phyloP scores from a whole-genome alignment of 2,329 filamentous ascomycete species.

The Hymenoscyphus fraxineus region DNA sequence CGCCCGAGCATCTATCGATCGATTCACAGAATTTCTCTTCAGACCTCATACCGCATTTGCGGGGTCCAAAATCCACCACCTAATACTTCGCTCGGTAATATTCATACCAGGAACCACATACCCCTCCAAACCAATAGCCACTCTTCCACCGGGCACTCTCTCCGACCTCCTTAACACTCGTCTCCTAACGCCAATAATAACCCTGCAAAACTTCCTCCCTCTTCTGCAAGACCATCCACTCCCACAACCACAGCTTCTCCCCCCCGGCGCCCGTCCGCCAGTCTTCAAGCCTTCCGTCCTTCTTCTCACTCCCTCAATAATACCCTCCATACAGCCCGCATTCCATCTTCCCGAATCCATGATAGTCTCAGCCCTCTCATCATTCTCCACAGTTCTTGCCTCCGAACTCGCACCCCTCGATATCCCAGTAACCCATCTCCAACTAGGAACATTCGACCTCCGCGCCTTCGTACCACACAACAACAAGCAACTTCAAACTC shows the following conservation, averaged over 20 bases:
- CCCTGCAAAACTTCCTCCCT: conserved; percentile 84
- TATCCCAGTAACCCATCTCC: conserved; percentile 80
- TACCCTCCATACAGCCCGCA: conserved; percentile 73
- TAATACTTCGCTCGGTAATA: conserved; percentile 75
- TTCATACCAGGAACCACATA: conserved; percentile 79
- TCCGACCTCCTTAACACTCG: conserved; percentile 91
- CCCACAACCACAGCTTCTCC: conserved; percentile 28
- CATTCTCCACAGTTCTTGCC: conserved; percentile 76
- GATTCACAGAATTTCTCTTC: conserved; percentile 68
- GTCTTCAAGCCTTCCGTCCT: conserved; percentile 62
- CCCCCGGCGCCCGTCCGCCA: conserved; percentile 40
- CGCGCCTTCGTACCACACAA: conserved; percentile 56
- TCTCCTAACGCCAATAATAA: conserved; percentile 82
- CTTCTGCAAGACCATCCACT: conserved; percentile 59
- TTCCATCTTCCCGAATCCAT: conserved; percentile 84
- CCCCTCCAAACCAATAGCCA: conserved; percentile 78
- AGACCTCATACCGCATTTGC: conserved; percentile 72
- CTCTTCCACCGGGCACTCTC: conserved; percentile 77
- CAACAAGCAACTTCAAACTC: conserved; percentile 28
- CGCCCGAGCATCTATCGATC: conserved; percentile 65
- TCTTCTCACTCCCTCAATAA: conserved; percentile 75
- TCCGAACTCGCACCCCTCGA: conserved; percentile 73
- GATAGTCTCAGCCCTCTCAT: conserved; percentile 79
- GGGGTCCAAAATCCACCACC: conserved; percentile 69
- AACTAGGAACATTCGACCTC: conserved; percentile 88